Evolutionary conservation across 129 eudicot genomes (phyloP).

Genomic region (Tagetes erecta): DNA sequence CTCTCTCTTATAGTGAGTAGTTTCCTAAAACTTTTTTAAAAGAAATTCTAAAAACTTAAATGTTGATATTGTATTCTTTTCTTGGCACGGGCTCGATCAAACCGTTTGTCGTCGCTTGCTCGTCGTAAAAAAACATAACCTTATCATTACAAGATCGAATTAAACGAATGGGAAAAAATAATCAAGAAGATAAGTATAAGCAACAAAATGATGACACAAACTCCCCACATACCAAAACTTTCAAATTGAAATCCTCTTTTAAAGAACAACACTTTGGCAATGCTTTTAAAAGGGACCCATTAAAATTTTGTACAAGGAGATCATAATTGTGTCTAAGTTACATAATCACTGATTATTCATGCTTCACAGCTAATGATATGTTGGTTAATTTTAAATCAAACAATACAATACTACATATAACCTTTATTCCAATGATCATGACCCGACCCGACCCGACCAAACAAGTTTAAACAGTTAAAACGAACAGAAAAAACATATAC

Average conservation of each 20-base stretch:
- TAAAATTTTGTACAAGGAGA: conserved; percentile 11
- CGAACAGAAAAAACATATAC: background rate
- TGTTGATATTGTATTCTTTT: no score
- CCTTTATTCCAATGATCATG: background rate
- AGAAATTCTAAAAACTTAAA: background rate
- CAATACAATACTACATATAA: background rate
- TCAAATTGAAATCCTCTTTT: conserved; percentile 1
- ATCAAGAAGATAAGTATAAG: conserved; percentile 1
- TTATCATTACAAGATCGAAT: background rate
- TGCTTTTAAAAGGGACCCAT: conserved; percentile 23
- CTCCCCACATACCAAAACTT: conserved; percentile 25
- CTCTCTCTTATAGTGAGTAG: no score
- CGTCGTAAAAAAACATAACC: background rate
- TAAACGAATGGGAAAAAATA: background rate
- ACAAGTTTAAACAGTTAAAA: background rate
- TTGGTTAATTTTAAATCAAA: conserved; percentile 6
- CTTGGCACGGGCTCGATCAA: background rate
- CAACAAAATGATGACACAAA: conserved; percentile 23
- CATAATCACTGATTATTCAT: conserved; percentile 24
- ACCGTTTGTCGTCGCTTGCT: background rate
- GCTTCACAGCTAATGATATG: conserved; percentile 32
- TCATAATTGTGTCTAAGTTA: conserved; percentile 30
- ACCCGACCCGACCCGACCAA: conserved; percentile 5
- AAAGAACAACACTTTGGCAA: conserved; percentile 8
- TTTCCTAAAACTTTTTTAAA: no score